Percentiles rank a stretch among this genome's conserved stretches.
Conservation (phyloP, 345 rosid species). For the Gossypium mustelinum region DNA sequence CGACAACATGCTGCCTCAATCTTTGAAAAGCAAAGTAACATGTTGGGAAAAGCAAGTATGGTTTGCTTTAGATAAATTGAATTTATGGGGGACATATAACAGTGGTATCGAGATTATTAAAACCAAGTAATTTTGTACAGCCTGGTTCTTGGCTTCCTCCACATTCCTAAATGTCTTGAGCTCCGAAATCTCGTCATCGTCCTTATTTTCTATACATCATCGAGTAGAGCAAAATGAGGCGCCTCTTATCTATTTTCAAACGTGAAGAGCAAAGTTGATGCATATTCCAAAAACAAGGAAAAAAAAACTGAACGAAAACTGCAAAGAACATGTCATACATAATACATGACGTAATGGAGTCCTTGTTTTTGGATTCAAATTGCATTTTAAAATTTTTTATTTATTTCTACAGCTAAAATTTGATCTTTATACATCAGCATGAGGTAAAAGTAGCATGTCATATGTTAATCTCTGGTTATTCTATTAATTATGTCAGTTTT, state of each 20-base stretch:
- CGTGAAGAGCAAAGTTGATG: neutral
- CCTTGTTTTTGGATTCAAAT: no score
- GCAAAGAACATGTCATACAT: no score
- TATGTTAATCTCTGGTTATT: no score
- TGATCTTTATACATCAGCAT: no score
- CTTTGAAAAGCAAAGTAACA: neutral
- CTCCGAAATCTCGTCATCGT: neutral
- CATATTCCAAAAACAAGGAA: neutral
- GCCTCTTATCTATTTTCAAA: neutral
- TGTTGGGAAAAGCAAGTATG: neutral
- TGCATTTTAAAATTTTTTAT: no score
- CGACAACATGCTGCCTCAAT: neutral
- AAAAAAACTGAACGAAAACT: no score
- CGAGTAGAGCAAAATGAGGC: neutral
- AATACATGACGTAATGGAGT: no score
- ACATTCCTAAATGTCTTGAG: neutral
- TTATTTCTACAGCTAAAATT: no score
- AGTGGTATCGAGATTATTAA: neutral
- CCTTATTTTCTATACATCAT: neutral
- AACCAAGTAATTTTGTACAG: neutral
- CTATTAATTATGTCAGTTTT: no score
- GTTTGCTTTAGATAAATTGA: neutral
- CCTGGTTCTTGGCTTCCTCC: neutral
- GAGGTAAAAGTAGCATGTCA: no score
- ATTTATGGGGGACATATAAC: neutral